A percentile compares a stretch with the other conserved stretches of the same genome.
phyloP scores from a whole-genome alignment of 306 rosid species.

The Begonia peltatifolia region DNA sequence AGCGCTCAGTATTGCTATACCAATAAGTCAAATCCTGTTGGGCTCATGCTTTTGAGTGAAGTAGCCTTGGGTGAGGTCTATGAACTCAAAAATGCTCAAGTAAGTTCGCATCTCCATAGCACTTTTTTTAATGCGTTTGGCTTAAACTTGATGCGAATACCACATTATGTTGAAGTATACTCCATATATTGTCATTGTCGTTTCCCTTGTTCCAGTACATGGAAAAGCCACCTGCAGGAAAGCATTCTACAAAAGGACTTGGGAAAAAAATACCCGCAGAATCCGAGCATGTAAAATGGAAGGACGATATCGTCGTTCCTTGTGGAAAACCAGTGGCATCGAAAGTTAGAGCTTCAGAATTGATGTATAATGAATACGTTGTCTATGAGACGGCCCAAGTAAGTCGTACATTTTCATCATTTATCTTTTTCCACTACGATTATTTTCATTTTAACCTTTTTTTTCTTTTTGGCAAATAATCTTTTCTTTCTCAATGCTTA shows the following conservation, averaged over 20 bases:
- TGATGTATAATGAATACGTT: slow-evolving; percentile 93
- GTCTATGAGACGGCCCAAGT: slow-evolving; percentile 83
- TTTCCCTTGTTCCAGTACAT: slow-evolving; percentile 36
- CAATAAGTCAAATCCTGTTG: slow-evolving; percentile 78
- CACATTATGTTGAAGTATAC: background rate
- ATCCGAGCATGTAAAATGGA: slow-evolving; percentile 57
- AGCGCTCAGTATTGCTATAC: slow-evolving; percentile 98
- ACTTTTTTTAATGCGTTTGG: too few relatives aligned
- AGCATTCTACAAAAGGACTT: slow-evolving; percentile 87
- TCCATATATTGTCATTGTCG: background rate
- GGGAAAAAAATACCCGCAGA: slow-evolving; percentile 69
- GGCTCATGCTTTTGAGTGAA: slow-evolving; percentile 83
- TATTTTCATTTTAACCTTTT: background rate
- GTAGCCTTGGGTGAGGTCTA: slow-evolving; percentile 82
- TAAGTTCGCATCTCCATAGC: slow-evolving; percentile 13
- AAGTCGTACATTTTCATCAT: slow-evolving; percentile 23
- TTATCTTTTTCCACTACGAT: background rate
- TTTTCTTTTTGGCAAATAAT: too few relatives aligned
- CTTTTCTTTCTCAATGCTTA: too few relatives aligned
- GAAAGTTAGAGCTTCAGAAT: slow-evolving; percentile 50
- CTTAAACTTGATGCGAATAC: slow-evolving; percentile 6
- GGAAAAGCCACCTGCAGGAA: slow-evolving; percentile 87
- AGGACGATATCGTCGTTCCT: slow-evolving; percentile 63
- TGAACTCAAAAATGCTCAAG: slow-evolving; percentile 82
- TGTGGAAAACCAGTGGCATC: slow-evolving; percentile 88